Percentiles rank a stretch among this genome's conserved stretches.
These are phyloP conservation scores for Delonix regia DNA, from an alignment of 306 rosid species.

Conservation along the genomic window DNA sequence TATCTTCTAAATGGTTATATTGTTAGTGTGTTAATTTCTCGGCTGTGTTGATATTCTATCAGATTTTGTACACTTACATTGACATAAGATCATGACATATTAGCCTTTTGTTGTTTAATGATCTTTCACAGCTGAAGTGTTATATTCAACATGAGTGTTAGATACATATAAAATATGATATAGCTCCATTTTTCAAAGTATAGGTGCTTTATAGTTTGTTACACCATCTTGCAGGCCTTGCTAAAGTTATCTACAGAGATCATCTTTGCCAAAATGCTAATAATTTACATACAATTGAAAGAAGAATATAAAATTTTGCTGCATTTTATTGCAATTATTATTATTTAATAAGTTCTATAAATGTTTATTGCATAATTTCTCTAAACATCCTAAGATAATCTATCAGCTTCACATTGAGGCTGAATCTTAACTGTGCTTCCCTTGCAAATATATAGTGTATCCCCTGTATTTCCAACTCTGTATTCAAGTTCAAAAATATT, in stretches of 20 bases:
- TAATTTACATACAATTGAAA: background rate
- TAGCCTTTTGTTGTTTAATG: constrained; percentile 1
- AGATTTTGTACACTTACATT: background rate
- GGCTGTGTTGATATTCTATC: background rate
- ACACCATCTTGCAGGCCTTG: background rate
- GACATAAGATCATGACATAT: background rate
- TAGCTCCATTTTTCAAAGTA: background rate
- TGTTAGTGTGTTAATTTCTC: background rate
- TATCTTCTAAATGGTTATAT: background rate
- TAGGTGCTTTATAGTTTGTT: background rate
- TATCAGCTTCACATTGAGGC: constrained; percentile 5
- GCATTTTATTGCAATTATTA: background rate
- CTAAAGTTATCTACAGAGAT: background rate
- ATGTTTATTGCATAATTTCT: constrained; percentile 19
- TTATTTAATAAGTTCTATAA: background rate
- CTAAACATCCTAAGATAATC: background rate
- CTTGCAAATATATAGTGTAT: constrained; percentile 17
- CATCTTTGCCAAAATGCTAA: constrained; percentile 6
- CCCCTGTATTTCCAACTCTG: constrained; percentile 13
- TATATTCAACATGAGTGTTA: background rate
- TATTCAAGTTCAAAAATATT: background rate
- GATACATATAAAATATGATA: background rate
- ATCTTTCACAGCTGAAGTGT: background rate
- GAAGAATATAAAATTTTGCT: constrained; percentile 1
- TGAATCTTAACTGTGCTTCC: constrained; percentile 24